These are phyloP conservation scores for Mayamaea pseudoterrestris DNA, from an alignment of 108 stramenopile species.

Conservation along the genomic window DNA sequence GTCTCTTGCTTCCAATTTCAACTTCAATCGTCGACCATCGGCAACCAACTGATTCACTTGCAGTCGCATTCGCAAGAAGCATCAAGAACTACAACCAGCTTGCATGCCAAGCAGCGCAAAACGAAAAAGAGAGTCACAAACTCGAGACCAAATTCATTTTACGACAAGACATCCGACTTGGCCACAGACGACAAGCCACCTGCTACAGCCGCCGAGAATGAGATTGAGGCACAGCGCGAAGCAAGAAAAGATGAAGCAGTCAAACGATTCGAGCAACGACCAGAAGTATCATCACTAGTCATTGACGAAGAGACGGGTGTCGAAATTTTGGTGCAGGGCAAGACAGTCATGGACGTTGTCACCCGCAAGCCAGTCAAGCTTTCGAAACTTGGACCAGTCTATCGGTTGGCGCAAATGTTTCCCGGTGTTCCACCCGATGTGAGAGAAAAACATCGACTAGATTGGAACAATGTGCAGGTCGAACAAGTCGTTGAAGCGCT, in stretches of 20 bases:
- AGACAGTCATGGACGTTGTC: conserved; percentile 74
- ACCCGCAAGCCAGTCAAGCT: conserved; percentile 68
- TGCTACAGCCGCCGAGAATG: conserved; percentile 4
- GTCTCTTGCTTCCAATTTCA: too few species aligned
- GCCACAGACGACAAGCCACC: not conserved
- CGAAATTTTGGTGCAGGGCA: conserved; percentile 61
- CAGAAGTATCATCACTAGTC: conserved; percentile 53
- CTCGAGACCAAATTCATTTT: conserved; percentile 3
- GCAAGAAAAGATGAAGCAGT: conserved; percentile 29
- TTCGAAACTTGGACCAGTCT: conserved; percentile 50
- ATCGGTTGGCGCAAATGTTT: conserved; percentile 76
- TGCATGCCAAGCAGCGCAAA: too few species aligned
- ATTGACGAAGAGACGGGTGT: conserved; percentile 78
- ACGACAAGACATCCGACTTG: not conserved
- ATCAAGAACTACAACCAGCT: conserved; percentile 6
- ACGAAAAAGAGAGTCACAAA: conserved; percentile 5
- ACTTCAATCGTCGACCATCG: too few species aligned
- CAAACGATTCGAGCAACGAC: conserved; percentile 29
- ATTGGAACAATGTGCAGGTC: conserved; percentile 52
- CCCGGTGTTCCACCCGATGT: conserved; percentile 61
- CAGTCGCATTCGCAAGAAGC: too few species aligned
- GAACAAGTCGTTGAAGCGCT: conserved; percentile 51
- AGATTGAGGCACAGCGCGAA: conserved; percentile 22
- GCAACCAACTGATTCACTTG: too few species aligned
- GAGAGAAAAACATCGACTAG: conserved; percentile 43